Base-by-base conservation (phyloP, 768 basidiomycete species). In the Clitopilus passeckerianus region DNA sequence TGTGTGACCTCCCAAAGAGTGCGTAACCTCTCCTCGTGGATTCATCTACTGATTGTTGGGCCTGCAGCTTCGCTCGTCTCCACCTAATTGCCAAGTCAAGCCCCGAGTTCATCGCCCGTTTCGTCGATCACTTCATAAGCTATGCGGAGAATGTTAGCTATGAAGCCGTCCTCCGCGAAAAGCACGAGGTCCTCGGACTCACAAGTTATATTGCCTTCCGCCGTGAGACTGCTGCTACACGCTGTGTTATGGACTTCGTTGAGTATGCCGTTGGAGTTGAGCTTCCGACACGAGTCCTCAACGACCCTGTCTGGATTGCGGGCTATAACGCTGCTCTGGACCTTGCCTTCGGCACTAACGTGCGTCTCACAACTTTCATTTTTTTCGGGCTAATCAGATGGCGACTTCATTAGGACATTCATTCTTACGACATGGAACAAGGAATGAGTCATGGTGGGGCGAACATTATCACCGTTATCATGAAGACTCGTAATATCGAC, bases 371-470 rank as follows among this genome's bases (percentile, higher is more conserved):
- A 41, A n/a, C 3, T n/a, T 9, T 41, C 14, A 41, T n/a, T 2
- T 14, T 41, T 7, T 41, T 41, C 34, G 34, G 7, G 34, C 34
- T n/a, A 41, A 30, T 7, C 37, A 7, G 37, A 34, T 64, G 54
- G 44, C 53, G 22, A 30, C 46, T 16, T 57, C 62, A 53, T 44
- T 64, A 87, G 87, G 86, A 90, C 60, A 70, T 89, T 16, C 88
- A 86, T 65, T 88, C 86, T 5, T 90, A 88, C 70, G 83, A 87
- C 69, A 84, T 86, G 80, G 87, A 91, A 64, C 85, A 87, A 64
- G 78, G 82, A 7, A 30, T 30, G 27, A 30, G 7, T 30, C 27
- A 30, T 30, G 27, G 27, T 3, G 27, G 27, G 3, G 27, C 27
- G 7, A 30, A 30, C 7, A 7, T 30, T 30, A 30, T 30, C 7